Evolutionary conservation across 345 rosid species (phyloP).

Genomic region (Microcos paniculata): DNA sequence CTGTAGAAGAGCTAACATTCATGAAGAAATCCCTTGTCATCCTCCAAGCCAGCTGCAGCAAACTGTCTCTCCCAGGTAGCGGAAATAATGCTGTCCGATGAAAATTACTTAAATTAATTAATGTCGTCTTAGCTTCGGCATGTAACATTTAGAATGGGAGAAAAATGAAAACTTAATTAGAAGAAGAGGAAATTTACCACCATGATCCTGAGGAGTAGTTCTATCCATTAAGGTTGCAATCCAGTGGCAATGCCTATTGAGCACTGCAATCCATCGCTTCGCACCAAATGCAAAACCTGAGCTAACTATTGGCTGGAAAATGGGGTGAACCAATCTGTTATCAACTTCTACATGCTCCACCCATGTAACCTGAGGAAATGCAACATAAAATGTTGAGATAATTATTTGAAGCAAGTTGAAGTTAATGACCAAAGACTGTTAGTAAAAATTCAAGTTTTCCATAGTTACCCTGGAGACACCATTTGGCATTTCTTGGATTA

Average conservation of each 20-base stretch:
- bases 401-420: background rate
- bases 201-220: background rate
- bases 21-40: conserved; percentile 38
- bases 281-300: conserved; percentile 52
- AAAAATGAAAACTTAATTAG: too few species aligned
- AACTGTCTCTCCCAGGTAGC: conserved; percentile 27
- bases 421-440: too few species aligned
- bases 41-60: conserved; percentile 39
- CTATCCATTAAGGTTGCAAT: conserved; percentile 19
- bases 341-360: conserved; percentile 56
- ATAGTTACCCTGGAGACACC: conserved; percentile 36
- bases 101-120: background rate
- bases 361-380: conserved; percentile 42
- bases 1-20: conserved; percentile 12
- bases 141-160: too few species aligned
- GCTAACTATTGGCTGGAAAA: conserved; percentile 27
- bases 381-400: background rate
- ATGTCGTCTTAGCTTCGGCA: too few species aligned
- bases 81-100: conserved; percentile 10
- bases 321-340: conserved; percentile 23
- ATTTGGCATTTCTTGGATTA: conserved; percentile 33
- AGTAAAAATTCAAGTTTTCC: too few species aligned
- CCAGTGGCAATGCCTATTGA: conserved; percentile 33
- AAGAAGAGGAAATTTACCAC: too few species aligned
- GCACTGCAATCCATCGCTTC: conserved; percentile 46